Conservation (phyloP, 331 rosid species). For the Rhamnella rubrinervis region DNA sequence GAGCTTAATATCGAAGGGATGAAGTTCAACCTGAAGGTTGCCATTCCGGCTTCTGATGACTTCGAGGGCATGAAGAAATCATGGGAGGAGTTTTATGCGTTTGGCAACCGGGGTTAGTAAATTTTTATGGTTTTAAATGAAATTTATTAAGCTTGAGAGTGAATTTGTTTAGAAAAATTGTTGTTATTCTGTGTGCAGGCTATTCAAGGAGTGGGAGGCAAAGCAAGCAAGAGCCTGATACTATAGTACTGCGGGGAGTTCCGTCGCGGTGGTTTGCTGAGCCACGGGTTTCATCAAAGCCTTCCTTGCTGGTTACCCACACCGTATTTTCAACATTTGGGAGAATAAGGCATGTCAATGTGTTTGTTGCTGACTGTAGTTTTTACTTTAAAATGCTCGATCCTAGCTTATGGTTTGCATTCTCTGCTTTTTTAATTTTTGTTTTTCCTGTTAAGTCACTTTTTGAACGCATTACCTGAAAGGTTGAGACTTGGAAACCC, state of each 20-base stretch:
- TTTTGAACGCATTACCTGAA: too few species aligned
- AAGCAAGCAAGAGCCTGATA: constrained; percentile 64
- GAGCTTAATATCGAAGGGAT: constrained; percentile 80
- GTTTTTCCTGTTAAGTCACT: too few species aligned
- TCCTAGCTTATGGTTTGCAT: too few species aligned
- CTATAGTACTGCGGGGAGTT: constrained; percentile 57
- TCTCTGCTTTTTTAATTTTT: too few species aligned
- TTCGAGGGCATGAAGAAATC: constrained; percentile 53
- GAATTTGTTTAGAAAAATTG: constrained; percentile 14
- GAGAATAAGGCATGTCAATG: constrained; percentile 57
- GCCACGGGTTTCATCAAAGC: constrained; percentile 91
- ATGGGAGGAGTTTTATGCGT: constrained; percentile 69
- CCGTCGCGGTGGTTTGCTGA: constrained; percentile 97
- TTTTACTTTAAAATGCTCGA: too few species aligned
- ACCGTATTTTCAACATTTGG: constrained; percentile 91
- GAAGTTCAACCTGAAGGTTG: constrained; percentile 57
- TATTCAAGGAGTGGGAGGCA: constrained; percentile 48
- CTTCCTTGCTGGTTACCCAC: constrained; percentile 90
- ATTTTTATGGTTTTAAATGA: not conserved
- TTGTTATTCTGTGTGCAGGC: constrained; percentile 29
- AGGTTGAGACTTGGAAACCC: too few species aligned
- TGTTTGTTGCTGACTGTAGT: not conserved
- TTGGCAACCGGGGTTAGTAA: constrained; percentile 53
- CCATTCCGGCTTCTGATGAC: constrained; percentile 57
- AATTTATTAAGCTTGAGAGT: constrained; percentile 4